Evolutionary conservation across 1,284 basidiomycete genomes (phyloP).

Genomic region (Rhodotorula sp.): DNA sequence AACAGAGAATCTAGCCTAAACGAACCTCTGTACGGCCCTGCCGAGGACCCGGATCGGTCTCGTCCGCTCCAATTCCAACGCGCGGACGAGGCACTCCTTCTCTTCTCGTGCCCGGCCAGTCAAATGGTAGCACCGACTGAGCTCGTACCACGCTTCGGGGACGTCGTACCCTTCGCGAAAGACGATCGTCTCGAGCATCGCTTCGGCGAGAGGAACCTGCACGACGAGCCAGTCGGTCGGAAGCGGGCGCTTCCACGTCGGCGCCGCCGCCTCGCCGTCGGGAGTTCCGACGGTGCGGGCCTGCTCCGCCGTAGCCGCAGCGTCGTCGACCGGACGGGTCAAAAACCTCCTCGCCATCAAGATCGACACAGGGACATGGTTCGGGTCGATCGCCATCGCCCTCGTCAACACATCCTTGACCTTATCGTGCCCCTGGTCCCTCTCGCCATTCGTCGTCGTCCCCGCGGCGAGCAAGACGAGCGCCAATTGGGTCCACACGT

Average conservation of each 20-base stretch:
- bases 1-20: not conserved
- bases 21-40: conserved; percentile 29
- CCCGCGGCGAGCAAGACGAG: conserved; percentile 10
- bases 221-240: conserved; percentile 60
- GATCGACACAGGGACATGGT: conserved; percentile 71
- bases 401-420: conserved; percentile 19
- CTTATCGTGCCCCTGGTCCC: not conserved
- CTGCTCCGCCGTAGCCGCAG: not conserved
- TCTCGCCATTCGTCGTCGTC: not conserved
- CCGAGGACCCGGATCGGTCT: conserved; percentile 47
- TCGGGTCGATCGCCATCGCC: conserved; percentile 49
- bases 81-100: conserved; percentile 69
- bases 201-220: conserved; percentile 52
- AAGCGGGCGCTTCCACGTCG: conserved; percentile 1
- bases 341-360: conserved; percentile 74
- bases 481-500: conserved; percentile 51
- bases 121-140: conserved; percentile 71
- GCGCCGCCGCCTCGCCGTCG: not conserved
- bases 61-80: conserved; percentile 68
- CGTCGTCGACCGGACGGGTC: conserved; percentile 37
- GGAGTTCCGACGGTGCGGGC: not conserved
- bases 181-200: conserved; percentile 51
- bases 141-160: conserved; percentile 86
- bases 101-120: conserved; percentile 61
- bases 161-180: conserved; percentile 71